Percentiles rank a stretch among this genome's conserved stretches.
phyloP scores from a whole-genome alignment of 345 rosid genomes.

The Populus alba region DNA sequence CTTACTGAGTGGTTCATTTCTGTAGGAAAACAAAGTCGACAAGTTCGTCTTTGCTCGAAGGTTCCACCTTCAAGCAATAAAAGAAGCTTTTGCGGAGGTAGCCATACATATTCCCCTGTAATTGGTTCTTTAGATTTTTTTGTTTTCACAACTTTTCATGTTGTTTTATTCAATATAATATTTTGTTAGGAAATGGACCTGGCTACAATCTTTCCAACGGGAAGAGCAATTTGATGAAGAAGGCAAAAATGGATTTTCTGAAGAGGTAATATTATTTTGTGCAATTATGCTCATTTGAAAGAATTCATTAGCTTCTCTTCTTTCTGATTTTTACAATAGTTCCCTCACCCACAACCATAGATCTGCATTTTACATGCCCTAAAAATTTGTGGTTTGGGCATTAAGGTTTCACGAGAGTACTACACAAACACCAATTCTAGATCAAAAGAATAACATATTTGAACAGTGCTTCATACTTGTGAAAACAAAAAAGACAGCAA shows the following conservation, averaged over 20 bases:
- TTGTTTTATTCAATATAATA: neutral
- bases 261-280: slow-evolving; percentile 50
- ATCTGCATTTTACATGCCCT: too few species aligned
- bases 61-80: slow-evolving; percentile 71
- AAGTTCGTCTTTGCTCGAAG: slow-evolving; percentile 69
- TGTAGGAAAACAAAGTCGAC: slow-evolving; percentile 78
- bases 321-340: neutral
- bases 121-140: neutral
- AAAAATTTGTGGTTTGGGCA: too few species aligned
- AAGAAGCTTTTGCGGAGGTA: slow-evolving; percentile 64
- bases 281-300: neutral
- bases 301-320: neutral
- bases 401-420: neutral
- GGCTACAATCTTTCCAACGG: slow-evolving; percentile 54
- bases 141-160: neutral
- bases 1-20: slow-evolving; percentile 19
- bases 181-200: slow-evolving; percentile 49
- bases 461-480: neutral
- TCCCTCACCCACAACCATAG: too few species aligned
- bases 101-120: neutral
- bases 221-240: slow-evolving; percentile 90
- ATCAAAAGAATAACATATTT: neutral
- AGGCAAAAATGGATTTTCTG: slow-evolving; percentile 69
- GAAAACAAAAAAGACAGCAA: neutral
- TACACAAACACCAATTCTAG: neutral